phyloP scores from a whole-genome alignment of 169 alveolate species.

The Plasmodium gonderi region DNA sequence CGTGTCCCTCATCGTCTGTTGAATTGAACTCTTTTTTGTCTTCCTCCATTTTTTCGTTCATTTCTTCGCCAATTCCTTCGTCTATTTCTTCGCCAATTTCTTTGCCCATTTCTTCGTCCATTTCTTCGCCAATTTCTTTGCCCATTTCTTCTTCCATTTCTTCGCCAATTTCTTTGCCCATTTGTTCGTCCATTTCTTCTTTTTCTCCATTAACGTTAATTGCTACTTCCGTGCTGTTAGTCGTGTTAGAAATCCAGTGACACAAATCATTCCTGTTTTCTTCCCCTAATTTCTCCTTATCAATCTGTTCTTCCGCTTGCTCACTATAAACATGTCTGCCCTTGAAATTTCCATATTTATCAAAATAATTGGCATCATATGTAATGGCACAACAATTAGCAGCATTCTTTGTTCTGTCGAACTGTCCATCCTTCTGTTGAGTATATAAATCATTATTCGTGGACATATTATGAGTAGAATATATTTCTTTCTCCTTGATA shows the following conservation, averaged over 20 bases:
- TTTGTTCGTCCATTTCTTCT: background rate
- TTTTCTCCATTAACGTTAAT: too few relatives aligned
- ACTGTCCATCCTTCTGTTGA: background rate
- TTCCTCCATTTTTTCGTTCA: background rate
- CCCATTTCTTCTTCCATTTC: slow-evolving; percentile 1
- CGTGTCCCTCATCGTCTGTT: background rate
- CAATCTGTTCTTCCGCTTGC: background rate
- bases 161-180: background rate
- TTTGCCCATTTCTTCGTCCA: background rate
- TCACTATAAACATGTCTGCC: too few relatives aligned
- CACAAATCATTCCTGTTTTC: too few relatives aligned
- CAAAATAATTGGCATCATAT: background rate
- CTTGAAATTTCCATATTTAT: background rate
- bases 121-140: background rate
- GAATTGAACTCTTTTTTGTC: background rate
- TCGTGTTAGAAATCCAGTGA: too few relatives aligned
- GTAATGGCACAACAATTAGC: background rate
- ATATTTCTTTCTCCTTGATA: background rate
- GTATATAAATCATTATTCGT: too few relatives aligned
- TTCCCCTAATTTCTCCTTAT: background rate
- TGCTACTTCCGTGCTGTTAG: too few relatives aligned
- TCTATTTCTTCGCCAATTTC: background rate
- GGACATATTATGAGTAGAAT: background rate
- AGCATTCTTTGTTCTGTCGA: background rate
- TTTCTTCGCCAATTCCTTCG: background rate